phyloP scores from a whole-genome alignment of 176 grass and related monocot genomes.

The Carex littledalei region DNA sequence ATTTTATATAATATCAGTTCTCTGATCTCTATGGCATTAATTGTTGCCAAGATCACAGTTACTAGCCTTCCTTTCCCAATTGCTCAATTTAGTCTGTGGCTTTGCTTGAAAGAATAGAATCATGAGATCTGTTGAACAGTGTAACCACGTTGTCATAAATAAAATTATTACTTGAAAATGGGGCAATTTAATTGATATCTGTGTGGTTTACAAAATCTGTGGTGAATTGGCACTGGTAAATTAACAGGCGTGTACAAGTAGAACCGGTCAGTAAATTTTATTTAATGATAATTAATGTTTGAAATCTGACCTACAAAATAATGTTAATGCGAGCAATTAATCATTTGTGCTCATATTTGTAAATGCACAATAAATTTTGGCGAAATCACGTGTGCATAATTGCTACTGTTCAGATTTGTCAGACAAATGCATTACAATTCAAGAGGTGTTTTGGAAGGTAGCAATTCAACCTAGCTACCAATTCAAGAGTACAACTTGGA shows the following conservation, averaged over 20 bases:
- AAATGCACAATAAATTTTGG: neutral
- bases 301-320: neutral
- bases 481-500: too few relatives aligned
- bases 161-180: neutral
- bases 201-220: neutral
- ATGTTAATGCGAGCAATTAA: neutral
- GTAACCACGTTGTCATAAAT: neutral
- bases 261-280: neutral
- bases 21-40: conserved; percentile 12
- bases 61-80: too few relatives aligned
- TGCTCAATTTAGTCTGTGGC: neutral
- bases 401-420: conserved; percentile 15
- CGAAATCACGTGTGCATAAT: neutral
- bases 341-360: neutral
- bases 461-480: too few relatives aligned
- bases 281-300: neutral
- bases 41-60: neutral
- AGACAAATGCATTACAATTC: neutral
- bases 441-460: too few relatives aligned
- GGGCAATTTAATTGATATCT: neutral
- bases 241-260: too few relatives aligned
- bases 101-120: conserved; percentile 10
- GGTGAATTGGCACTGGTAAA: neutral
- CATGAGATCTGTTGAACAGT: conserved; percentile 8
- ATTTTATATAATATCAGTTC: neutral